Base-by-base conservation (phyloP, 139 green algal genomes). In the Ettlia oleoabundans region DNA sequence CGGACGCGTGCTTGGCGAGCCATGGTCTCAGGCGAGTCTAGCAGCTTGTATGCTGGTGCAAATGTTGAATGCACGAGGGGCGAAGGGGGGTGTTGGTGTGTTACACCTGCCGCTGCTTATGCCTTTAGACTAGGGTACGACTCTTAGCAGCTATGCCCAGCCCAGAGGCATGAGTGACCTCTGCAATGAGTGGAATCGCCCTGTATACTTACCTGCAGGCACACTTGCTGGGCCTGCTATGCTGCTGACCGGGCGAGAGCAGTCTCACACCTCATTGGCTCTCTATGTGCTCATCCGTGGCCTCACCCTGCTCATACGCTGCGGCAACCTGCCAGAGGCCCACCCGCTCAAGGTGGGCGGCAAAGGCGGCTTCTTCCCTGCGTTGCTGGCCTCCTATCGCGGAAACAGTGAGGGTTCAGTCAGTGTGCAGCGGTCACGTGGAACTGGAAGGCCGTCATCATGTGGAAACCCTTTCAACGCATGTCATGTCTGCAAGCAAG, bases 231-330 rank as follows among this genome's bases (percentile, higher is more conserved):
- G 94, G 0, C 96, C 96, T 4, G 84, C 93, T 2, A 71, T 98
- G 35, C 89, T 97, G 69, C 86, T 96, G 9, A 90, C 90, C 21
- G 93, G 93, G 40, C 66, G 82, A 18, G 72, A 91, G 40, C 70
- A 86, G 15, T 83, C 89, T 19, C 95, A 98, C 83, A 92, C 95
- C 86, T 94, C 86, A 78, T 86, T 98, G 42, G 93, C 94, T 1
- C 89, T 95, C 0, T 99, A 99, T 86, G 82, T 99, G 10, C 83
- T 98, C 42, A 55, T 83, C 26, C 66, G 96, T 0, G 94, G 94
- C 65, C 62, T 95, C 5, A 95, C 94, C 40, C 89, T 99, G 73
- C 85, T 98, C 15, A 86, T 96, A 35, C 94, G 96, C 82, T 93
- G 87, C 53, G 95, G 92, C 58, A 96, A 98, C 90, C 96, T 96